A percentile compares a stretch with the other conserved stretches of the same genome.
These are phyloP conservation scores for Anthracocystis panici-leucophaei DNA, from an alignment of 1,284 basidiomycete genomes.

Conservation along the genomic window DNA sequence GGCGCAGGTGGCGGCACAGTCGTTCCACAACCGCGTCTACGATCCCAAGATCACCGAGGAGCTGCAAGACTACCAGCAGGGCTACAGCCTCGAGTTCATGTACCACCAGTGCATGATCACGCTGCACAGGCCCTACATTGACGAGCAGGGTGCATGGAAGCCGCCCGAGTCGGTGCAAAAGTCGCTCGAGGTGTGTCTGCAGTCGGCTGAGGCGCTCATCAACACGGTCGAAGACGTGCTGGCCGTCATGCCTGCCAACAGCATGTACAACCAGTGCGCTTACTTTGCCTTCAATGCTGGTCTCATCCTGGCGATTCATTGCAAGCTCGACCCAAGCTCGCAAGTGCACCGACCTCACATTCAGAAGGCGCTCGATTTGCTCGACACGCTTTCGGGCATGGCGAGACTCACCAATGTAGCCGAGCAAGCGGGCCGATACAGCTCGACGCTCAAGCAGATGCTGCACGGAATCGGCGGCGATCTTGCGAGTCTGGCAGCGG, in stretches of 20 bases:
- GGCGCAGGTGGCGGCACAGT: constrained; percentile 29
- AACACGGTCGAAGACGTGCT: constrained; percentile 51
- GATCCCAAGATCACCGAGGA: constrained; percentile 47
- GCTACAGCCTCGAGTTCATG: constrained; percentile 53
- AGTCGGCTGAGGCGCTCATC: constrained; percentile 52
- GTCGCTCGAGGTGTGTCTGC: constrained; percentile 55
- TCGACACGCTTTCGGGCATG: constrained; percentile 48
- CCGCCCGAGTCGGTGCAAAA: constrained; percentile 55
- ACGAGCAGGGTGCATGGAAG: constrained; percentile 56
- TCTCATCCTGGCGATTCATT: constrained; percentile 54
- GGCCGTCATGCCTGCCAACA: constrained; percentile 37
- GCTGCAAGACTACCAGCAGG: constrained; percentile 52
- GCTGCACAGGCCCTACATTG: constrained; percentile 58
- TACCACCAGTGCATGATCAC: constrained; percentile 56
- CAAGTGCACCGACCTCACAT: constrained; percentile 55
- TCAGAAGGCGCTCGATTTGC: constrained; percentile 54
- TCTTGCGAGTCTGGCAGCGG: constrained; percentile 29
- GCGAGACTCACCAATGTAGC: constrained; percentile 49
- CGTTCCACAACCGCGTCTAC: constrained; percentile 35
- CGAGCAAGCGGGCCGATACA: constrained; percentile 59
- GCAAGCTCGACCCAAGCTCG: constrained; percentile 48
- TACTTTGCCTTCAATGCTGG: constrained; percentile 60
- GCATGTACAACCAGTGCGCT: constrained; percentile 53
- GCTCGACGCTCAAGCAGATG: constrained; percentile 57
- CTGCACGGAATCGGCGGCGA: constrained; percentile 44